A percentile compares a stretch with the other conserved stretches of the same genome.
Conservation (phyloP, 306 rosid species). For the Vachellia collinsii region DNA sequence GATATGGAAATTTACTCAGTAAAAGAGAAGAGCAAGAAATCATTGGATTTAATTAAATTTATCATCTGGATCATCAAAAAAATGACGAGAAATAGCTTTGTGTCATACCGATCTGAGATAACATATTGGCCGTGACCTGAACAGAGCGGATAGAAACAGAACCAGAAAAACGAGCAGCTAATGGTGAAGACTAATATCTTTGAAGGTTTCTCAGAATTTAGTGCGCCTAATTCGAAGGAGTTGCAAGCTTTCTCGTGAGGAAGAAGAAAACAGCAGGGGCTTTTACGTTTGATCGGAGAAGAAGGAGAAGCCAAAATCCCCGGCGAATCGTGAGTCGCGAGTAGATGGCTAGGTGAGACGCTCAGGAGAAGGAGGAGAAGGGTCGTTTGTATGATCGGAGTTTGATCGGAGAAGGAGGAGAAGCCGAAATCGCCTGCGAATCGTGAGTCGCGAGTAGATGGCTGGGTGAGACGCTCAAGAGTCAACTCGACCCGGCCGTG, state of each 20-base stretch:
- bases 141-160: background rate
- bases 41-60: background rate
- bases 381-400: constrained; percentile 3
- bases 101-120: background rate
- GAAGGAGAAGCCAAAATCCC: constrained; percentile 38
- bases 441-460: constrained; percentile 68
- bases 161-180: background rate
- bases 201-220: background rate
- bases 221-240: background rate
- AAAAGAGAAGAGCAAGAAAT: background rate
- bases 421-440: constrained; percentile 49
- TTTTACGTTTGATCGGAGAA: constrained; percentile 22
- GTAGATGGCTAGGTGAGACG: constrained; percentile 59
- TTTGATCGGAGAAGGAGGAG: constrained; percentile 32
- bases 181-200: background rate
- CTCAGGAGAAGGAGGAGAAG: constrained; percentile 23
- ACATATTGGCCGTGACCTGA: constrained; percentile 1
- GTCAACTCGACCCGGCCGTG: constrained; percentile 77
- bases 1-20: background rate
- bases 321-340: constrained; percentile 68
- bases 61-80: background rate
- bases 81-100: background rate
- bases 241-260: too few species aligned
- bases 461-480: constrained; percentile 54
- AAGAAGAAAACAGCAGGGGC: constrained; percentile 4